Base-by-base conservation (phyloP, 1,284 basidiomycete genomes). In the Jaminaea rosea region DNA sequence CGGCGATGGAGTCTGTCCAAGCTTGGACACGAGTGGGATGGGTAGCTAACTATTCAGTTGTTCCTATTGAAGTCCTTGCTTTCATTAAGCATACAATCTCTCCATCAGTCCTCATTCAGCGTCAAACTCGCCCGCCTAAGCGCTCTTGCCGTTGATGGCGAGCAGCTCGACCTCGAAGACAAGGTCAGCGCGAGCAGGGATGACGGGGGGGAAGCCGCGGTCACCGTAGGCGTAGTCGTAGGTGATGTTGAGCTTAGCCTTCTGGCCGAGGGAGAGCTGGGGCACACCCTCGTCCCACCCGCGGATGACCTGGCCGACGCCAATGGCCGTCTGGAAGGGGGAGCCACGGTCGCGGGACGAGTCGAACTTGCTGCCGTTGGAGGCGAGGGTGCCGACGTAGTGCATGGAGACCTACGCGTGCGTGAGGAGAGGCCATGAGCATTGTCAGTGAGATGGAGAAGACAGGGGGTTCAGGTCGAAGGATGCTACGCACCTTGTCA, bases 271-370 rank as follows among this genome's bases (percentile, higher is more conserved):
- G 34, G 65, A 69, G 46, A 77, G 67, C 62, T 76, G 74, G 4
- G 72, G 74, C 23, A 74, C 74, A 46, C 76, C 76, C 62, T 77
- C 71, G 56, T 76, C 76, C 75, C 75, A 77, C 34, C 70, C 74
- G 49, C 68, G 65, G 58, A 76, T 75, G 34, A 76, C 75, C n/a
- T 60, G 73, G 24, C 76, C 67, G 1, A 69, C 67, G 31, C 68
- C 68, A 29, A 71, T 60, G 13, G 29, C 15, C 9, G 37, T 46
- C 41, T 60, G 37, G 56, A 71, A 71, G 4, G 68, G 63, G 13
- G 51, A 49, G 28, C 73, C 73, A 17, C 73, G 73, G 62, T 77
- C 75, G 46, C 63, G 57, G 34, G 70, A 73, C 31, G 67, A 70
- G 58, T 76, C 75, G 42, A 75, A 67, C 50, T 59, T 64, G 17